Conservation (phyloP, 306 rosid species). For the apple (Malus domestica) region DNA sequence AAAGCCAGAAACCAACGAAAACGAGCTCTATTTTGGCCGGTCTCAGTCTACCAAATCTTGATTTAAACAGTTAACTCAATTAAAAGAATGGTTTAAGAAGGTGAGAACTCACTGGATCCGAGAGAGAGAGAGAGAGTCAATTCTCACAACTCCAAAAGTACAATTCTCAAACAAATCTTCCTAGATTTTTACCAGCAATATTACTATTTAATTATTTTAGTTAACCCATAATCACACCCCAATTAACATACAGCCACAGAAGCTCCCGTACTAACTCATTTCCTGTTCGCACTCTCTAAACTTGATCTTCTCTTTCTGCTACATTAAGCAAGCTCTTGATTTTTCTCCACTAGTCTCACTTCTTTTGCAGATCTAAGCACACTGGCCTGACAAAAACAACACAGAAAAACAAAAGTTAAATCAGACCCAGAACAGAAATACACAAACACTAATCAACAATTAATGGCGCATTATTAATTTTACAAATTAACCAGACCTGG, state of each 20-base stretch:
- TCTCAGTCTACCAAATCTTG: background rate
- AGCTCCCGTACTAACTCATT: background rate
- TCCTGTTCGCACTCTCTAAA: background rate
- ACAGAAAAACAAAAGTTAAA: background rate
- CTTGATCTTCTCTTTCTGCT: background rate
- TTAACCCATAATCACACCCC: background rate
- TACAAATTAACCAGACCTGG: slow-evolving; percentile 34
- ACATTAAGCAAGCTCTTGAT: slow-evolving; percentile 38
- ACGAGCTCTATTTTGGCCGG: background rate
- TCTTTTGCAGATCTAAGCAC: slow-evolving; percentile 77
- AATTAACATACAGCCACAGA: background rate
- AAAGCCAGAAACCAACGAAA: background rate
- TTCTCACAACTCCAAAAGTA: background rate
- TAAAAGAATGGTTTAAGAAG: background rate
- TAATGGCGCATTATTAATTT: background rate
- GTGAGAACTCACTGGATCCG: background rate
- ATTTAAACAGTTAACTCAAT: background rate
- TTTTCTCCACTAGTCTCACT: slow-evolving; percentile 89
- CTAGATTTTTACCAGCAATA: slow-evolving; percentile 1
- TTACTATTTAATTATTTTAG: background rate
- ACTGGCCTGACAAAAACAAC: slow-evolving; percentile 47
- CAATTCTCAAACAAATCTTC: slow-evolving; percentile 8
- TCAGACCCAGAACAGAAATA: background rate
- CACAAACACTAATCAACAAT: background rate
- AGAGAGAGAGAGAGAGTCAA: background rate